phyloP scores from a whole-genome alignment of 2,329 filamentous ascomycete genomes.

The Alternaria arbusti region DNA sequence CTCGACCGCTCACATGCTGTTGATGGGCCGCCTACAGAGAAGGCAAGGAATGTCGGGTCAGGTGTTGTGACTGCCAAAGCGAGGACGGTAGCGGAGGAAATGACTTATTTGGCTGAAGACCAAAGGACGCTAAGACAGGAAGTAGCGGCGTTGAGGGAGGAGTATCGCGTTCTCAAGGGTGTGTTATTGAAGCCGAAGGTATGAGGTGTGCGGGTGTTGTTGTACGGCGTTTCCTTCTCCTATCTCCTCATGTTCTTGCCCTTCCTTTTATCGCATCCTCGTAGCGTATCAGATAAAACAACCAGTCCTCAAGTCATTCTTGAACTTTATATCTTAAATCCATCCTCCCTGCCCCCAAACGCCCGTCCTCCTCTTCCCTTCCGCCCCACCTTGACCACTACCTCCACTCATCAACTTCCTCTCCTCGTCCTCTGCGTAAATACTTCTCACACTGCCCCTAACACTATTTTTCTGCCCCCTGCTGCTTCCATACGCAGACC shows the following conservation, averaged over 20 bases:
- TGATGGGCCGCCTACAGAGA: neutral
- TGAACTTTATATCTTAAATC: neutral
- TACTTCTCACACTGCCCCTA: neutral
- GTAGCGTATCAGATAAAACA: neutral
- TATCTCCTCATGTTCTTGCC: neutral
- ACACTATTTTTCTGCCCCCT: neutral
- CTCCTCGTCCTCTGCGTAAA: neutral
- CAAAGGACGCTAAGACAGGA: conserved; percentile 19
- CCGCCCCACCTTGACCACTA: neutral
- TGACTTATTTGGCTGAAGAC: conserved; percentile 12
- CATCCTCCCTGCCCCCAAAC: neutral
- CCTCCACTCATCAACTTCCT: neutral
- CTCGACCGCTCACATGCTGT: neutral
- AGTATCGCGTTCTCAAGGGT: conserved; percentile 23
- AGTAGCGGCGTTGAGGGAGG: conserved; percentile 21
- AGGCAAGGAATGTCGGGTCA: neutral
- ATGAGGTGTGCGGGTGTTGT: neutral
- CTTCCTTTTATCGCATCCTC: neutral
- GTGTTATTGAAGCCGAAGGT: conserved; percentile 18
- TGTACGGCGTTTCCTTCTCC: neutral
- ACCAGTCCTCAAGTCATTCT: neutral
- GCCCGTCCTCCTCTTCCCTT: conserved; percentile 6
- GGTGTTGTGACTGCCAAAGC: neutral
- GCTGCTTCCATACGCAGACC: neutral
- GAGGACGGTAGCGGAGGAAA: neutral